phyloP scores from a whole-genome alignment of 768 basidiomycete genomes.

The Serpula lacrymans region DNA sequence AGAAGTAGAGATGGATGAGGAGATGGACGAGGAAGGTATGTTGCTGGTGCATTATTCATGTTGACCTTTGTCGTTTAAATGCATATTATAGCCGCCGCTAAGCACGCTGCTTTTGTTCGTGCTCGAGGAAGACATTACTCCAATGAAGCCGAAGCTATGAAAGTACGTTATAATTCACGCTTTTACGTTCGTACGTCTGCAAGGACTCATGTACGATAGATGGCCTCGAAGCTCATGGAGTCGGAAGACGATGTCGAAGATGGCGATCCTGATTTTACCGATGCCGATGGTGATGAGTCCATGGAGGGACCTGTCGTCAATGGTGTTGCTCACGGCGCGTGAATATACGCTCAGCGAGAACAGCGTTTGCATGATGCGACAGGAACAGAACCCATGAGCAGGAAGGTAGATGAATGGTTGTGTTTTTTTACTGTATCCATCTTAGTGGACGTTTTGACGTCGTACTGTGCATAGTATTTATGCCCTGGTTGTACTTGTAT shows the following conservation, averaged over 20 bases:
- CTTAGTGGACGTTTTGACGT: too few species aligned
- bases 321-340: slow-evolving; percentile 19
- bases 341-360: too few species aligned
- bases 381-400: too few species aligned
- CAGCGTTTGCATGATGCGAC: slow-evolving; percentile 8
- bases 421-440: too few species aligned
- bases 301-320: slow-evolving; percentile 12
- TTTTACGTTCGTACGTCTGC: neutral
- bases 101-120: slow-evolving; percentile 77
- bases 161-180: slow-evolving; percentile 43
- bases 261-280: slow-evolving; percentile 11
- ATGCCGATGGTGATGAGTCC: neutral
- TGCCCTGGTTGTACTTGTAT: too few species aligned
- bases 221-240: slow-evolving; percentile 59
- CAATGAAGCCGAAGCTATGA: slow-evolving; percentile 92
- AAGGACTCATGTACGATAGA: slow-evolving; percentile 36
- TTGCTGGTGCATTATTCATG: slow-evolving; percentile 7
- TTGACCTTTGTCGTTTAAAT: neutral
- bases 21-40: slow-evolving; percentile 88
- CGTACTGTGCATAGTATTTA: too few species aligned
- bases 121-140: slow-evolving; percentile 85
- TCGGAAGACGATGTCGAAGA: slow-evolving; percentile 55
- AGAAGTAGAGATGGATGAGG: slow-evolving; percentile 67
- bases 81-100: slow-evolving; percentile 60
- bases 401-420: too few species aligned